Evolutionary conservation across 106 monocot genomes (phyloP).

Genomic region (Dendrobium nobile): DNA sequence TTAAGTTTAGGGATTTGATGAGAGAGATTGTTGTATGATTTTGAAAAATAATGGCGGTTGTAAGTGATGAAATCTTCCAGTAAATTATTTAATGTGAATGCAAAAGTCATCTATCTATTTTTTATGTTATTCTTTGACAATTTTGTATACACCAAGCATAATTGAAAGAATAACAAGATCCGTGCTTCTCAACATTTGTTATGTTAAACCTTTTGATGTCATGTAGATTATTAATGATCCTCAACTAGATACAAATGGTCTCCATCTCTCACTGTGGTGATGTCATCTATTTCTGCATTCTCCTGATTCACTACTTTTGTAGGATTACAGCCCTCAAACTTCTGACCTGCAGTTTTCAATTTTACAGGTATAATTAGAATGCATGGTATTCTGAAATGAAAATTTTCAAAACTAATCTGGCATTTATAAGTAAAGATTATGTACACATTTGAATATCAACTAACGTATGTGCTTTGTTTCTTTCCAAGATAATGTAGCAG

Average conservation of each 20-base stretch:
- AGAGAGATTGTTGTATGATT: background rate
- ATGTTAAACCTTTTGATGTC: background rate
- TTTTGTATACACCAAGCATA: background rate
- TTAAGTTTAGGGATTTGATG: background rate
- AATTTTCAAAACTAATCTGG: background rate
- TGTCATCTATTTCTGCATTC: slow-evolving; percentile 13
- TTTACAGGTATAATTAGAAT: slow-evolving; percentile 3
- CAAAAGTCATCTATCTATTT: background rate
- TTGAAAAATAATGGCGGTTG: background rate
- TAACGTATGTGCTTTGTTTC: background rate
- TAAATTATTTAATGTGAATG: background rate
- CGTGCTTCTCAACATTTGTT: background rate
- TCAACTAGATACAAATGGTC: slow-evolving; percentile 13
- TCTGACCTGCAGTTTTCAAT: slow-evolving; percentile 6
- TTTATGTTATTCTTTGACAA: background rate
- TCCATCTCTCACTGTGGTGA: slow-evolving; percentile 2
- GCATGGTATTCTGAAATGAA: background rate
- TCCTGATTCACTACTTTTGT: slow-evolving; percentile 3
- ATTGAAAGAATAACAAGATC: background rate
- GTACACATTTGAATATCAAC: background rate
- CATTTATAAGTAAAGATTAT: background rate
- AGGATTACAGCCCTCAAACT: slow-evolving; percentile 10
- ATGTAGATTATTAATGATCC: background rate
- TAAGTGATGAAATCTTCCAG: too few relatives aligned
- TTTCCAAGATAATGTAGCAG: background rate